Base-by-base conservation (phyloP, 371 early-diverging fungal species). In the Dichotomocladium elegans region DNA sequence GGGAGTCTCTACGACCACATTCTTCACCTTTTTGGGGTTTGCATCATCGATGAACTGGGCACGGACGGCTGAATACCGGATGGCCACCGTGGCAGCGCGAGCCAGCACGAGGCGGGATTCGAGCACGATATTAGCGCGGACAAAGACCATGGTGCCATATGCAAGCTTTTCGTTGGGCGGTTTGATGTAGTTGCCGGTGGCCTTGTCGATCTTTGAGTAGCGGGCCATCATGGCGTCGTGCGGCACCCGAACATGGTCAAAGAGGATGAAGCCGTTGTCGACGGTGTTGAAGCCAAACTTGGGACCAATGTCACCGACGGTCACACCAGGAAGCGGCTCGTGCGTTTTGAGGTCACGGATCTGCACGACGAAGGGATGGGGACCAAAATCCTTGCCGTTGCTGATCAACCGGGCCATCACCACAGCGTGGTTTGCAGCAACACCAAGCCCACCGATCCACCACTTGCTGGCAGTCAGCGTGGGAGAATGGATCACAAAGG, bases 371-470 rank as follows among this genome's bases (percentile, higher is more conserved):
- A 92, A 87, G 5, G 86, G 83, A 58, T 89, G 87, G 3, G 87
- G 83, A 1, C 93, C 93, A 51, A 80, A 66, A 49, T 78, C 70
- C 57, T 87, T 86, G 35, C 88, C 89, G 29, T 78, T 64, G 44
- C 85, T 78, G 14, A 88, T 73, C 27, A 93, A 65, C 44, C 85
- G 81, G 9, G 91, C 89, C 85, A 87, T 88, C 26, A 93, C 89
- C 56, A 86, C 76, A 25, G 86, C 85, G 59, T 91, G 90, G 6
- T 87, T 93, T 1, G 89, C 89, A 21, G 87, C 81, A 51, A 84
- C 85, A 24, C 90, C 91, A 0, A 88, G 74, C 29, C 93, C 93
- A 57, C 94, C 94, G 59, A 92, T 91, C 94, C 94, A 94, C 91
- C 92, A 93, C 64, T 87, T 91, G 30, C 89, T 77, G 8, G 90